Base-by-base conservation (phyloP, 164 flowering plant species). In the Nymphaea thermarum region DNA sequence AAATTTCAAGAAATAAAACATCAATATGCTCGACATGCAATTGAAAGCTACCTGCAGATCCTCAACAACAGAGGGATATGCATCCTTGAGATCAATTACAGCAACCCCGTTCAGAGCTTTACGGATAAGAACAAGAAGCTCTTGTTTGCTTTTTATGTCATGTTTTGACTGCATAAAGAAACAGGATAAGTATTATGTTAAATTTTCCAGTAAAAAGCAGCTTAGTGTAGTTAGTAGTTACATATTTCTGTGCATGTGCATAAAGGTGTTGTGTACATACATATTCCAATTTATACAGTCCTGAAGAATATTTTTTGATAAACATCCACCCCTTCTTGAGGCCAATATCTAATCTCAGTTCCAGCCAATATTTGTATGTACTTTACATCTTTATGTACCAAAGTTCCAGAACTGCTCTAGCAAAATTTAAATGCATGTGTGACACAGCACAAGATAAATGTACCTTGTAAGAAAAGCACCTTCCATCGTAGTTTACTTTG, bases 381-480 rank as follows among this genome's bases (percentile, higher is more conserved):
- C 55, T 47, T 47, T 12, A 47, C 55, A 47, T 12, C 2, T 6
- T 47, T 47, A 2, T 12, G 12, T 47, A 47, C 12, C 12, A 7
- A 47, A 12, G 12, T 47, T 47, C 55, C 55, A 47, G 55, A 4
- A 47, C 55, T 47, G 55, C 36, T 25, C 36, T 25, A 25, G 36
- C 36, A 47, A 47, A 47, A 47, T 7, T 4, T 47, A 47, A 47
- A 12, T 12, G 12, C 11, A 2, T 47, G 5, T 47, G 3, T 47
- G 55, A 2, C 12, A 47, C 55, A 47, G 7, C 5, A 3, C 11
- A 12, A 47, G 12, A 47, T 12, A 41, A 12, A 59, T 12, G 70
- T 76, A 86, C 94, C 91, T 88, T 88, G 82, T 85, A 88, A 43
- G 89, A 80, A 73, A 88, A 86, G 73, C 84, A 82, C 69, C 43